Percentiles rank a stretch among this genome's conserved stretches.
Conservation (phyloP, 306 rosid species). For the Casuarina cunninghamiana region DNA sequence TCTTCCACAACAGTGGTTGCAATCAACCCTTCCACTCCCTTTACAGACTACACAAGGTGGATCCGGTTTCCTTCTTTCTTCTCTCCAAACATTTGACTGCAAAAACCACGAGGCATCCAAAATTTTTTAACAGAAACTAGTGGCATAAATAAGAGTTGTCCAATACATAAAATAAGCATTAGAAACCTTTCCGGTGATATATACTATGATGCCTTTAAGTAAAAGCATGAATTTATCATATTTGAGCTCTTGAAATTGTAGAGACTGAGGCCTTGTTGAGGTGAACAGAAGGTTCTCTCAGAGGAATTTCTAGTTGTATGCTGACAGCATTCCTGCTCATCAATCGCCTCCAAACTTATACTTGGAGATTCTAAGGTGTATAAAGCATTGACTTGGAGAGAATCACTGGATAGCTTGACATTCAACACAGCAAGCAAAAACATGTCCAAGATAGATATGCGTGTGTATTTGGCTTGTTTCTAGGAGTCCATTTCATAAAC, state of each 20-base stretch:
- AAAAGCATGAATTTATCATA: neutral
- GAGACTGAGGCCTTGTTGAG: neutral
- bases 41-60: constrained; percentile 74
- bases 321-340: neutral
- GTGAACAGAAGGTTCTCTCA: neutral
- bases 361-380: neutral
- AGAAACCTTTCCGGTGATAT: neutral
- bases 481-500: no score
- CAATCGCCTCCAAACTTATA: neutral
- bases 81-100: constrained; percentile 75
- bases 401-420: neutral
- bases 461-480: neutral
- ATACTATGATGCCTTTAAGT: neutral
- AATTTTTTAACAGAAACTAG: neutral
- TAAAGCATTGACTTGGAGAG: neutral
- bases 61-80: constrained; percentile 61
- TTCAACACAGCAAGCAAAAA: neutral
- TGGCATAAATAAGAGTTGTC: neutral
- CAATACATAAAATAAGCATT: neutral
- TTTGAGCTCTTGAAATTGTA: neutral
- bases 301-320: fast-evolving
- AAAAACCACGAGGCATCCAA: neutral
- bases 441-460: neutral
- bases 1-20: constrained; percentile 66
- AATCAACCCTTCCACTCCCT: constrained; percentile 78